Evolutionary conservation across 2,329 filamentous ascomycete species (phyloP).

Genomic region (Botrytis tulipae): DNA sequence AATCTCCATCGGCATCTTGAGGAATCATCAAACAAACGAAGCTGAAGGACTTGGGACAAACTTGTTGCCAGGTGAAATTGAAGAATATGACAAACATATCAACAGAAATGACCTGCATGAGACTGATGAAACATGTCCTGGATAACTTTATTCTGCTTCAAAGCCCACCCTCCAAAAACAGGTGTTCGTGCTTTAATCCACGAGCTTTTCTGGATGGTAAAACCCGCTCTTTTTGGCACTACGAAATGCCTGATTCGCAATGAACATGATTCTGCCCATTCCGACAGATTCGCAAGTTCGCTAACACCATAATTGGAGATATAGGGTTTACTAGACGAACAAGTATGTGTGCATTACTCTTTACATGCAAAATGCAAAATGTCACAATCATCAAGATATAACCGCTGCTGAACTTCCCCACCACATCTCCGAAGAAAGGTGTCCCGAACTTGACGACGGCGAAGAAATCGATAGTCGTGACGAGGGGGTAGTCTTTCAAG

Average conservation of each 20-base stretch:
- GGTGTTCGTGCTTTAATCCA: not conserved
- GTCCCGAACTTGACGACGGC: not conserved
- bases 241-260: not conserved
- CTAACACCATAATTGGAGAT: not conserved
- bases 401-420: not conserved
- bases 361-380: not conserved
- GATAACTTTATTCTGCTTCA: not conserved
- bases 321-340: not conserved
- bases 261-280: not conserved
- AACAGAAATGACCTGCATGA: not conserved
- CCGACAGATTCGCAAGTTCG: not conserved
- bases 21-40: not conserved
- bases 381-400: not conserved
- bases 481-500: not conserved
- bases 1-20: not conserved
- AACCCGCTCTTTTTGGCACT: not conserved
- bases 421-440: rapidly evolving
- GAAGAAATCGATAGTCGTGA: not conserved
- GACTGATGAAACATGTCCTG: not conserved
- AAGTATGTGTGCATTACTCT: not conserved
- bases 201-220: not conserved
- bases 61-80: not conserved
- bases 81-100: not conserved
- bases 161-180: not conserved
- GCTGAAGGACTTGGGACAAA: not conserved